Conservation (phyloP, 345 rosid genomes). For the Rhodamnia argentea region DNA sequence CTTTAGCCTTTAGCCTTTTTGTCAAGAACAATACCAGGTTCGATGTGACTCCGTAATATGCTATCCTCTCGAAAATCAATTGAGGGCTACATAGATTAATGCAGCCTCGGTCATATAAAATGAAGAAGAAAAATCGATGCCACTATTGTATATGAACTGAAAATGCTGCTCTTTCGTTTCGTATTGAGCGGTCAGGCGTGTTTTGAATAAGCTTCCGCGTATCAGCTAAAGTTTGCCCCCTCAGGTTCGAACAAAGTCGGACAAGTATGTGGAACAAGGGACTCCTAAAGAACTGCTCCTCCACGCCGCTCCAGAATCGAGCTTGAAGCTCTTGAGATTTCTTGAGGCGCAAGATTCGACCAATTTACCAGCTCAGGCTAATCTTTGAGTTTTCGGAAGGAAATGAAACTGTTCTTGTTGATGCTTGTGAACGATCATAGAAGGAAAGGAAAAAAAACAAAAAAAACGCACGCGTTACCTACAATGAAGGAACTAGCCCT, state of each 20-base stretch:
- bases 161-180: neutral
- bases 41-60: slow-evolving; percentile 45
- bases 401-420: neutral
- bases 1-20: neutral
- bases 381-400: neutral
- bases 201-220: neutral
- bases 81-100: neutral
- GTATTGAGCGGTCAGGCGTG: neutral
- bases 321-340: neutral
- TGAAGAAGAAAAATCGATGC: neutral
- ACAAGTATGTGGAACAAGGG: neutral
- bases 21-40: slow-evolving; percentile 13
- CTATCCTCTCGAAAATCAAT: slow-evolving; percentile 1
- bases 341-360: neutral
- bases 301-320: neutral
- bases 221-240: neutral
- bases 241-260: neutral
- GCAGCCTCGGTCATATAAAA: neutral
- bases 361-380: neutral
- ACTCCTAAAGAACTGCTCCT: neutral
- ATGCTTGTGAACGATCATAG: neutral
- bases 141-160: neutral
- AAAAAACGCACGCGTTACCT: slow-evolving; percentile 10
- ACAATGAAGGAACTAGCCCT: slow-evolving; percentile 47
- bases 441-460: too few species aligned